phyloP scores from a whole-genome alignment of 257 asterid species.

The Solanum piurae region DNA sequence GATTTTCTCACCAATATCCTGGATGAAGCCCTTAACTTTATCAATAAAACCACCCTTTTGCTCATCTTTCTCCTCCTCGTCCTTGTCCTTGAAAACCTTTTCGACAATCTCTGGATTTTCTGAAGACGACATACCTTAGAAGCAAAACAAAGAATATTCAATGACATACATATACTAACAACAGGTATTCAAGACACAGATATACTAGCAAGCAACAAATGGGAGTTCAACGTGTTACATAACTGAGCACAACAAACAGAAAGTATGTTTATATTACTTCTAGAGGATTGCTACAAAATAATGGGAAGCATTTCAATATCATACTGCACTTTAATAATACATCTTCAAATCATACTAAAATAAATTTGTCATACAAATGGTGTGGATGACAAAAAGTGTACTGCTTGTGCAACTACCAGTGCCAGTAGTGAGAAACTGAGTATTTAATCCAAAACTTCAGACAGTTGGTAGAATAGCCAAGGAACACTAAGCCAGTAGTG shows the following conservation, averaged over 20 bases:
- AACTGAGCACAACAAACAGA: background rate
- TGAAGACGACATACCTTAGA: constrained; percentile 57
- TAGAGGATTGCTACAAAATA: background rate
- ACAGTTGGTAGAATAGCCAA: background rate
- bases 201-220: background rate
- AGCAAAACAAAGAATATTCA: background rate
- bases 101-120: constrained; percentile 49
- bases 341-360: background rate
- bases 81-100: constrained; percentile 34
- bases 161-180: background rate
- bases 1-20: constrained; percentile 86
- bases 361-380: background rate
- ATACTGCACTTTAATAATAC: background rate
- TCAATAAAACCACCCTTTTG: constrained; percentile 61
- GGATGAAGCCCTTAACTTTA: constrained; percentile 84
- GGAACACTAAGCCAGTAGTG: background rate
- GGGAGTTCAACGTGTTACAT: background rate
- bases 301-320: background rate
- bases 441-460: background rate
- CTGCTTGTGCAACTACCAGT: background rate
- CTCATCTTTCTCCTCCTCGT: constrained; percentile 30
- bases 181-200: background rate
- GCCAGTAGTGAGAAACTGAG: background rate
- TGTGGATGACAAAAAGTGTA: background rate
- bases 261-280: background rate